Conservation (phyloP, 1,284 basidiomycete genomes). For the Trichosporon faecale region DNA sequence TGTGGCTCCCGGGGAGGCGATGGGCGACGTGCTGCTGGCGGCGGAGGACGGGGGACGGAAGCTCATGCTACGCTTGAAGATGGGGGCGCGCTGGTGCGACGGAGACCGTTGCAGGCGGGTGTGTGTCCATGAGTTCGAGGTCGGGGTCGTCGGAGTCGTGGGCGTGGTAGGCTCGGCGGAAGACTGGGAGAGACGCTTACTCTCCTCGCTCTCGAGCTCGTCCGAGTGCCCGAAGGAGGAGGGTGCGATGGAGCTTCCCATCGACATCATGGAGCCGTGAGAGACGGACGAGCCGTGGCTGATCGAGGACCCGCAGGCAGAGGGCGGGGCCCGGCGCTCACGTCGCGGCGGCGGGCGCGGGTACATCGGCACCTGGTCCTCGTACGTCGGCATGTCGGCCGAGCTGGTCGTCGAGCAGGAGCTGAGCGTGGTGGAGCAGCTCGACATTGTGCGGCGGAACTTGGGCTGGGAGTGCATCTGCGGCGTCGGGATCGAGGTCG, state of each 20-base stretch:
- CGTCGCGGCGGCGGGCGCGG: neutral
- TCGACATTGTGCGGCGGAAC: neutral
- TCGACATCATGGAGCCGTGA: neutral
- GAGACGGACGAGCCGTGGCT: neutral
- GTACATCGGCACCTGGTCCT: neutral
- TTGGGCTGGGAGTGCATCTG: neutral
- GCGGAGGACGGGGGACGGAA: neutral
- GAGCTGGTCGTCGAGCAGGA: neutral
- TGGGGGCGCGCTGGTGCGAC: neutral
- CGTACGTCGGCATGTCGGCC: neutral
- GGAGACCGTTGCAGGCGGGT: neutral
- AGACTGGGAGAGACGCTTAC: neutral
- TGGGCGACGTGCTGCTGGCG: neutral
- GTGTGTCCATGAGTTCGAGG: neutral
- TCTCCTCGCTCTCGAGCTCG: neutral
- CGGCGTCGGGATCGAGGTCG: neutral
- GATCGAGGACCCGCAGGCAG: neutral
- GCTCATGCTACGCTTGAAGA: constrained; percentile 2
- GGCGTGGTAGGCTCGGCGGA: neutral
- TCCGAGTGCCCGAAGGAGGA: neutral
- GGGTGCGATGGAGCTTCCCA: neutral
- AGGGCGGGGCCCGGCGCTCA: neutral
- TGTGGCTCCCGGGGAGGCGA: neutral
- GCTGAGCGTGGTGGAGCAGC: neutral
- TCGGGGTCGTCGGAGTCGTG: neutral